Percentiles rank a stretch among this genome's conserved stretches.
Evolutionary conservation across 805 yeast genomes (phyloP).

Genomic region (Zygotorulaspora danielsina): DNA sequence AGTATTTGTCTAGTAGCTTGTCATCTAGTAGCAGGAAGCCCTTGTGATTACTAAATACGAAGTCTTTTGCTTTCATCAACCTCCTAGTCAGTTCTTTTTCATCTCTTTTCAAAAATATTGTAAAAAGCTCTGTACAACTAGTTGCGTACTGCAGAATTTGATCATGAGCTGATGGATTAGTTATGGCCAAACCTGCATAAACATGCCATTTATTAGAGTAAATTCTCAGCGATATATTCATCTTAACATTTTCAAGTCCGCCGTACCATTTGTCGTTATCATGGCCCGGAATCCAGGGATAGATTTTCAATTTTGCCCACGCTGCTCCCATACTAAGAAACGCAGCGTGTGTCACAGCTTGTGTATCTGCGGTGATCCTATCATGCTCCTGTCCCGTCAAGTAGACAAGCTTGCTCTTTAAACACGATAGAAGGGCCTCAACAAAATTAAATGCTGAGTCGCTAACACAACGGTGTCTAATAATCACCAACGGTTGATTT

Average conservation of each 20-base stretch:
- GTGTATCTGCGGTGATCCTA: constrained; percentile 94
- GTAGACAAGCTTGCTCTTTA: constrained; percentile 71
- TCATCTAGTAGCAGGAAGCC: constrained; percentile 71
- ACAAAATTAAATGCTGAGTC: constrained; percentile 57
- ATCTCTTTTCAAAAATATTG: constrained; percentile 72
- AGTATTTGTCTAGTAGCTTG: constrained; percentile 68
- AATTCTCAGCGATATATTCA: constrained; percentile 86
- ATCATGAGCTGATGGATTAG: constrained; percentile 89
- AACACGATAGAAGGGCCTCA: constrained; percentile 59
- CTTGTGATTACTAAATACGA: constrained; percentile 66
- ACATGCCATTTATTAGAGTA: constrained; percentile 97
- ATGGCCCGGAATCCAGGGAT: constrained; percentile 68
- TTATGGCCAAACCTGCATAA: constrained; percentile 93
- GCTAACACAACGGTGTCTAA: constrained; percentile 60
- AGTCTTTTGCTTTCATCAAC: constrained; percentile 60
- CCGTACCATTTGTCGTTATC: constrained; percentile 66
- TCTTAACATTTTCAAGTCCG: constrained; percentile 93
- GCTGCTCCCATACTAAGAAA: constrained; percentile 96
- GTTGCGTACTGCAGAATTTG: constrained; percentile 87
- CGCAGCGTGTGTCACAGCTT: constrained; percentile 97
- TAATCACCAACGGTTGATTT: constrained; percentile 89
- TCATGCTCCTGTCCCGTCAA: constrained; percentile 88
- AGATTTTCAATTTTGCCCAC: constrained; percentile 77
- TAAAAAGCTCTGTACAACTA: constrained; percentile 76
- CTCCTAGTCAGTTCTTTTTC: constrained; percentile 55